phyloP scores from a whole-genome alignment of 148 eudicot species.

The Vaccinium vitisidaea region DNA sequence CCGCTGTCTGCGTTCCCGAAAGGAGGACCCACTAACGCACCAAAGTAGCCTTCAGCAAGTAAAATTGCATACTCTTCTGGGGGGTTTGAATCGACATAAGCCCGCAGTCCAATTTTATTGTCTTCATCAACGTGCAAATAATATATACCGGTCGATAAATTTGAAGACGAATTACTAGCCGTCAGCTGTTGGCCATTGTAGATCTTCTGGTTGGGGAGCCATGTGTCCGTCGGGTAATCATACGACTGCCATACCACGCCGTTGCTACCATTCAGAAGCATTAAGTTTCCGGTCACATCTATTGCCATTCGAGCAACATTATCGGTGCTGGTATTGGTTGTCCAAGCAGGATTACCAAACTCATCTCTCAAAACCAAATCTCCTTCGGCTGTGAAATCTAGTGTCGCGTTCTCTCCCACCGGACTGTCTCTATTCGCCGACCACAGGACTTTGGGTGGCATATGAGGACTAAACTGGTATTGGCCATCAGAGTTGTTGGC shows the following conservation, averaged over 20 bases:
- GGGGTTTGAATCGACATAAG: constrained; percentile 11
- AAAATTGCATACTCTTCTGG: not conserved
- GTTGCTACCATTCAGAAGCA: constrained; percentile 8
- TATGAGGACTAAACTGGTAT: not conserved
- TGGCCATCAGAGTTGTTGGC: too few species aligned
- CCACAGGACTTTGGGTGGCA: constrained; percentile 28
- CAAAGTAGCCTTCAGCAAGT: too few species aligned
- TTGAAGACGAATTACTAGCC: constrained; percentile 4
- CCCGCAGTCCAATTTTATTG: constrained; percentile 3
- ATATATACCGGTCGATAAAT: constrained; percentile 6
- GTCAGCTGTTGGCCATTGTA: not conserved
- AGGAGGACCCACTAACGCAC: too few species aligned
- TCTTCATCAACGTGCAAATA: not conserved
- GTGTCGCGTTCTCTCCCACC: constrained; percentile 13
- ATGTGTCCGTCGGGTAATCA: constrained; percentile 28
- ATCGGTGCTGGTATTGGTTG: constrained; percentile 21
- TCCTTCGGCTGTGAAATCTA: constrained; percentile 20
- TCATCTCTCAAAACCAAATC: constrained; percentile 25
- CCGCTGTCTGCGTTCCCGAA: too few species aligned
- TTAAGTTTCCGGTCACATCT: not conserved
- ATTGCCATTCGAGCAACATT: constrained; percentile 14
- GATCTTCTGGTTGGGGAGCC: constrained; percentile 19
- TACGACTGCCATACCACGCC: constrained; percentile 29
- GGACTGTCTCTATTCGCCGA: constrained; percentile 30
- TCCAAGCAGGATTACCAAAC: constrained; percentile 30